Conservation (phyloP, 1,284 basidiomycete genomes). For the Meira nashicola region DNA sequence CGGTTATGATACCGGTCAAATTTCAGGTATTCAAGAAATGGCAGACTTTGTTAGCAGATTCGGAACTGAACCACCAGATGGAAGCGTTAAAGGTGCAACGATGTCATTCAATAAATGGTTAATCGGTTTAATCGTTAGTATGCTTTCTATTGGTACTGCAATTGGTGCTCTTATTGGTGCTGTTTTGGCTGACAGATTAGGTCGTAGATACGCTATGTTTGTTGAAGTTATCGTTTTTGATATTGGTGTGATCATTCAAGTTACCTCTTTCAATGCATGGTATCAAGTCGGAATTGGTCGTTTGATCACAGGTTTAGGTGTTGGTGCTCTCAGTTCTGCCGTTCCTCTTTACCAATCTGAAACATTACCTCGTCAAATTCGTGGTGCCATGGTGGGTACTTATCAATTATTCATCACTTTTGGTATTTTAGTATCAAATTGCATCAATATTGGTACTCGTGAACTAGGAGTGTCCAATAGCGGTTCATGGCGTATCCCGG, state of each 20-base stretch:
- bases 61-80: conserved; percentile 12
- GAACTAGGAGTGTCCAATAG: conserved; percentile 11
- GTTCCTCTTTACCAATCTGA: conserved; percentile 74
- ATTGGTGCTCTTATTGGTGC: conserved; percentile 47
- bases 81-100: neutral
- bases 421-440: conserved; percentile 71
- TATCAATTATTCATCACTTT: conserved; percentile 64
- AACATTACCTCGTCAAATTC: conserved; percentile 69
- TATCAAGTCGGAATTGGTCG: conserved; percentile 61
- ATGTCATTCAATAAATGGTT: conserved; percentile 40
- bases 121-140: conserved; percentile 63
- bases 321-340: conserved; percentile 60
- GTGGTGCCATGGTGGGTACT: conserved; percentile 64
- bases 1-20: conserved; percentile 70
- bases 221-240: conserved; percentile 65
- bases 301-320: conserved; percentile 59
- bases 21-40: conserved; percentile 72
- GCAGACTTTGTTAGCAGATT: conserved; percentile 61
- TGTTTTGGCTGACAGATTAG: conserved; percentile 63
- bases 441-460: conserved; percentile 46
- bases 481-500: conserved; percentile 65
- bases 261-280: conserved; percentile 49
- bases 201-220: conserved; percentile 68
- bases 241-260: conserved; percentile 65
- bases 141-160: conserved; percentile 58